Evolutionary conservation across 1,284 basidiomycete species (phyloP), one percentile per base, ranked within the genome.

Genomic region (Pascua guehoae): DNA sequence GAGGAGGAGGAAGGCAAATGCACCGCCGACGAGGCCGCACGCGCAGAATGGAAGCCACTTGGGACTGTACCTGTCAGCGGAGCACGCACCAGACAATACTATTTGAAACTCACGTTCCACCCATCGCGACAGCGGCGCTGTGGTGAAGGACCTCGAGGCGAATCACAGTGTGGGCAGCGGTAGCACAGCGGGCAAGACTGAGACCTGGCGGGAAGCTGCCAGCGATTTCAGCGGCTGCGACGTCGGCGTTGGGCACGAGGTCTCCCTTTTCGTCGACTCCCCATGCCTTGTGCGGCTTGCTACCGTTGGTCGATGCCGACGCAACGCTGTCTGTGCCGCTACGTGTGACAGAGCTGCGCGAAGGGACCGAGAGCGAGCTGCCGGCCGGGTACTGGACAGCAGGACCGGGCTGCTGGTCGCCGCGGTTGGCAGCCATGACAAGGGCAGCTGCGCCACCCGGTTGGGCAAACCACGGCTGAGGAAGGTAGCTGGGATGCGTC

Each of bases 1-100:
- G 5, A 79, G 63, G 3, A 79, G 66, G 14, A 78, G 59, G 67
- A 78, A 78, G 0, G 76, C 70, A 58, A 75, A 78, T 4, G 73
- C 74, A 9, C 71, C 71, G 5, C 74, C 71, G 36, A 78, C 71
- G 10, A 79, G 66, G 32, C 75, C 77, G 51, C 77, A 79, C 2
- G 75, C 70, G 62, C 77, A 79, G 67, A 77, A 77, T 2, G 77
- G 77, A 32, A 77, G 60, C 74, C 74, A 76, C 60, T 71, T 73
- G 44, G 74, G 76, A 14, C 68, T 70, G 50, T 38, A 32, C 24
- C 3, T 32, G 24, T 32, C 24, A 32, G 24, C 24, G 24, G n/a
- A 3, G 24, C 24, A 32, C 24, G 7, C 24, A 32, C 24, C 24
- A 43, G 41, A 51, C 37, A 49, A 38, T 24, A 8, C 17, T n/a